A percentile compares a stretch with the other conserved stretches of the same genome.
Conservation (phyloP, 169 alveolate species). For the Eimeria zaria region DNA sequence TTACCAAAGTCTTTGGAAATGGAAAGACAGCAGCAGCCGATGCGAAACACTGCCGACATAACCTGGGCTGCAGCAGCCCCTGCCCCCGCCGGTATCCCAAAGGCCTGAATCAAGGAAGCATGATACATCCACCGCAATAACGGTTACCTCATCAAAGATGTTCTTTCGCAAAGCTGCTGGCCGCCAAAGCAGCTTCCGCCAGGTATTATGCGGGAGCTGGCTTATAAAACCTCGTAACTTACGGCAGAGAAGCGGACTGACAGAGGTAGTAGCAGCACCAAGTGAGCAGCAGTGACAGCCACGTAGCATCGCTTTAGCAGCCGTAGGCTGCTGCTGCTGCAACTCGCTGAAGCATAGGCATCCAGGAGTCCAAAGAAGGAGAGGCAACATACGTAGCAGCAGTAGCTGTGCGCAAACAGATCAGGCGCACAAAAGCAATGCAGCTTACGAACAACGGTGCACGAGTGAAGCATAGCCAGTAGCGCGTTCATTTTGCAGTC, state of each 20-base stretch:
- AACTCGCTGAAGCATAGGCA: constrained; percentile 35
- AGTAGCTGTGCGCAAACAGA: constrained; percentile 36
- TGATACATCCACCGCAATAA: neutral
- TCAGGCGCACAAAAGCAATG: neutral
- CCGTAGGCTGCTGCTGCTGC: constrained; percentile 55
- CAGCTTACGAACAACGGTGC: neutral
- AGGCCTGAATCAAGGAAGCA: neutral
- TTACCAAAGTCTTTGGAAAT: neutral
- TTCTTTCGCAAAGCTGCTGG: neutral
- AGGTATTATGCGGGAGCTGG: neutral
- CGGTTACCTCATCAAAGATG: neutral
- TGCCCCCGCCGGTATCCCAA: constrained; percentile 57
- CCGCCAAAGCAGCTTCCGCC: constrained; percentile 25
- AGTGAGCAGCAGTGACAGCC: constrained; percentile 38
- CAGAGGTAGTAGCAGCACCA: constrained; percentile 39
- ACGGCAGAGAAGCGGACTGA: constrained; percentile 30
- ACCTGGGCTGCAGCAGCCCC: constrained; percentile 67
- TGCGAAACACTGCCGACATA: constrained; percentile 26
- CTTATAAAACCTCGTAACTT: neutral
- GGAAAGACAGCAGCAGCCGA: constrained; percentile 51
- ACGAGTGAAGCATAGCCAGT: neutral
- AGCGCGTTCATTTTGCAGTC: neutral
- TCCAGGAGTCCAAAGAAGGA: constrained; percentile 48
- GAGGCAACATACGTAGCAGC: constrained; percentile 54
- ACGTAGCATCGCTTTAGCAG: constrained; percentile 42